These are phyloP conservation scores for Microbotryum intermedium DNA, from an alignment of 1,284 basidiomycete species.

Conservation along the genomic window DNA sequence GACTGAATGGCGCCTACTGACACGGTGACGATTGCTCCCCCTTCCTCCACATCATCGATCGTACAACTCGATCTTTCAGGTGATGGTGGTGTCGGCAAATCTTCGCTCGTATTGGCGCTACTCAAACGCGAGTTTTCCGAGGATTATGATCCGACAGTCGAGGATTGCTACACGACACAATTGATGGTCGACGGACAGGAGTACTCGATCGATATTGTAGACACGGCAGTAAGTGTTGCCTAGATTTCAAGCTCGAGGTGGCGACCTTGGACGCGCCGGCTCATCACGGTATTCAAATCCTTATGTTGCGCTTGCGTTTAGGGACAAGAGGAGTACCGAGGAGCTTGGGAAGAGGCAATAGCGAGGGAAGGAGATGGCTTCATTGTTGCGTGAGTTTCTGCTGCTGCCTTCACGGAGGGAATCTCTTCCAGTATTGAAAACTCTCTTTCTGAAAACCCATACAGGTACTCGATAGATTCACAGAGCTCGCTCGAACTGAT, in stretches of 20 bases:
- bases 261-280: no score
- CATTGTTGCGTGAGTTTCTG: constrained; percentile 11
- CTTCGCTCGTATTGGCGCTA: constrained; percentile 9
- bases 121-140: constrained; percentile 13
- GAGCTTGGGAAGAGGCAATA: constrained; percentile 12
- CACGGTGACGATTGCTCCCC: neutral
- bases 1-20: neutral
- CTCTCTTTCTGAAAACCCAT: no score
- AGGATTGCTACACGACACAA: constrained; percentile 10
- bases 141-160: constrained; percentile 22
- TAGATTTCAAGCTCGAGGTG: no score
- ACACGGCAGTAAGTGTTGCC: constrained; percentile 1
- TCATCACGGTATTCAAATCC: no score
- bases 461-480: constrained; percentile 23
- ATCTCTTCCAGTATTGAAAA: neutral
- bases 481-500: constrained; percentile 13
- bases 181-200: constrained; percentile 14
- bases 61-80: constrained; percentile 3
- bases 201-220: constrained; percentile 19
- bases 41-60: neutral
- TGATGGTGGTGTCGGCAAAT: constrained; percentile 26
- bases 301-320: no score
- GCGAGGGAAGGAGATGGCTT: constrained; percentile 22
- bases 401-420: no score
- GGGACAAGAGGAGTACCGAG: constrained; percentile 24